Evolutionary conservation across 2,329 filamentous ascomycete species (phyloP), one percentile per base, ranked within the genome.

Genomic region (Aspergillus sp.): DNA sequence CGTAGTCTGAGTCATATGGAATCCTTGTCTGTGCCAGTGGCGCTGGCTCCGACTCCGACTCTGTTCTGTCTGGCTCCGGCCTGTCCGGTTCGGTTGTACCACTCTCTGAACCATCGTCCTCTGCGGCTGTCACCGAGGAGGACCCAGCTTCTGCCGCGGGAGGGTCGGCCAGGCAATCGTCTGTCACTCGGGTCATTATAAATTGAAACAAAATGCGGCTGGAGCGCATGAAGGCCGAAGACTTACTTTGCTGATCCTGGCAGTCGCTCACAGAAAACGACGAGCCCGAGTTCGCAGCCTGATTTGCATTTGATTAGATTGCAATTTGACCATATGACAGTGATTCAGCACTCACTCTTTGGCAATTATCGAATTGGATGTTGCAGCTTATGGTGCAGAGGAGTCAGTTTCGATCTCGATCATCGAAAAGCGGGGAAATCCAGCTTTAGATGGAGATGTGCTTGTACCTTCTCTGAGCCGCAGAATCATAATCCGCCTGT

Each of bases 291-390:
- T 68, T 68, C 30, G 63, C 64, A n/a, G 46, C 50, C 67, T 69
- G 25, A n/a, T 17, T 34, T 17, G 8, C 46, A 22, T 38, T 47
- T 8, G 4, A 25, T 53, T 48, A 53, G 43, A 25, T 49, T 30
- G 8, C 11, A 48, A n/a, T 23, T 49, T 7, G 28, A 15, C 13
- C 41, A 30, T 30, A n/a, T 23, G 9, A 6, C 8, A 30, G 4
- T 15, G 34, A 43, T 30, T 25, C 3, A 51, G 13, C 30, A 31
- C 51, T 43, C 34, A 70, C 69, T 49, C 43, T 47, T 43, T 71
- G 68, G 30, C 69, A 71, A 17, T 45, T 50, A 19, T 69, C 60
- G 52, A 71, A 71, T 49, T 69, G 67, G 41, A 61, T 61, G 52
- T 65, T 63, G 58, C 68, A 71, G 51, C 69, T 71, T 52, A 5